Base-by-base conservation (phyloP, 768 basidiomycete genomes). In the Termitomyces sp. region DNA sequence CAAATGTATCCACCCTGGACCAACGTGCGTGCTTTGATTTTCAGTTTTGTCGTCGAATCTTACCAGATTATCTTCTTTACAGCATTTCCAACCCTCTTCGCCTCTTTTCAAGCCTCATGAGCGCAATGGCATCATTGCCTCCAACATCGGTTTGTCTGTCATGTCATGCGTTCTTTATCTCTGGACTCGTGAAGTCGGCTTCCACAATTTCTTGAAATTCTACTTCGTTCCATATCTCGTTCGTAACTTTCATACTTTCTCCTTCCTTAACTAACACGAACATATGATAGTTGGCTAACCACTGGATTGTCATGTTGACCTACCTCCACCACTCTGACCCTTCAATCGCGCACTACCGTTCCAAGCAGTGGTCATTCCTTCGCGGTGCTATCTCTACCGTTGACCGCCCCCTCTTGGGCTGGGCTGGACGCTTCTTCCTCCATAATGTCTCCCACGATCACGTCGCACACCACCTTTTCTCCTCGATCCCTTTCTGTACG, bases 291-390 rank as follows among this genome's bases (percentile, higher is more conserved):
- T 68, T 77, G 24, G 63, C 76, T 7, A 76, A 78, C 55, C 74
- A 77, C 58, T 77, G 77, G 82, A 81, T 86, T 61, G 80, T 84
- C 56, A 83, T 82, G 79, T 67, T 83, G 52, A 83, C 83, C 0
- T 83, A 80, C 58, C 77, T 85, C 7, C 83, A 84, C 57, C 83
- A 85, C 65, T 80, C 80, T 5, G 81, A 82, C 60, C 77, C 79
- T 1, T 69, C 72, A 2, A 70, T 84, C 21, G 75, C 82, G 0
- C 77, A 82, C 62, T 85, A 82, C 62, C 79, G 82, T 53, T 71
- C 68, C 32, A 70, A 66, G 42, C 71, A 77, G 55, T 84, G 82
- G 82, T 73, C 74, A 8, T 83, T 79, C 70, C 74, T 80, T 54
- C 79, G 82, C 8, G 82, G 83, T 5, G 82, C 83, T 2, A 61